phyloP scores from a whole-genome alignment of 2,329 filamentous ascomycete genomes.

The Metarhizium brunneum region DNA sequence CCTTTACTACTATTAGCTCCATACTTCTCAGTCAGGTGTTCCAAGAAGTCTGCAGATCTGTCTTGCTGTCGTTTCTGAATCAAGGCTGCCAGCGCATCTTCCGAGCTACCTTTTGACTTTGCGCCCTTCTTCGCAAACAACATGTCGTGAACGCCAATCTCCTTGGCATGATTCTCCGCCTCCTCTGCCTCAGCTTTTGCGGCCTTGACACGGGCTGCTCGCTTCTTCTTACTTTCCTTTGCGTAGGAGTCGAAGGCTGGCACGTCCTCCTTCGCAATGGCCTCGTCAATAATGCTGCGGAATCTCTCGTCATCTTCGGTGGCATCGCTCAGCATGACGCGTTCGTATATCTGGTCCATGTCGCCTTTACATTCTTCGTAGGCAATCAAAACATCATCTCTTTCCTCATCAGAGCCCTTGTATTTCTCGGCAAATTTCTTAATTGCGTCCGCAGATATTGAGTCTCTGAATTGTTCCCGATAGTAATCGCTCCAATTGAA shows the following conservation, averaged over 20 bases:
- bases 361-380: constrained; percentile 67
- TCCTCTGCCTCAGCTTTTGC: constrained; percentile 61
- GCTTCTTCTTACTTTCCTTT: constrained; percentile 60
- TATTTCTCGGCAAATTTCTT: constrained; percentile 68
- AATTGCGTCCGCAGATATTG: constrained; percentile 67
- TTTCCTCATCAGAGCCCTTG: constrained; percentile 80
- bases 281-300: constrained; percentile 67
- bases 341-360: constrained; percentile 69
- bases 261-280: constrained; percentile 63
- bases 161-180: constrained; percentile 65
- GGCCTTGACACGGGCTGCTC: constrained; percentile 46
- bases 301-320: constrained; percentile 81
- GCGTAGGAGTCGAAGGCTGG: constrained; percentile 59
- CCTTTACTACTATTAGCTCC: constrained; percentile 30
- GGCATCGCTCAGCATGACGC: constrained; percentile 79
- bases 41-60: constrained; percentile 54
- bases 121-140: constrained; percentile 48
- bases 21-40: constrained; percentile 71
- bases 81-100: constrained; percentile 57
- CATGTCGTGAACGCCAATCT: constrained; percentile 65
- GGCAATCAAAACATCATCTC: constrained; percentile 63
- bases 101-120: constrained; percentile 31
- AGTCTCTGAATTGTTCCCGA: constrained; percentile 68
- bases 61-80: constrained; percentile 64
- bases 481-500: constrained; percentile 93